These are phyloP conservation scores for Saccharomycopsis fermentans DNA, from an alignment of 805 yeast species.

Conservation along the genomic window DNA sequence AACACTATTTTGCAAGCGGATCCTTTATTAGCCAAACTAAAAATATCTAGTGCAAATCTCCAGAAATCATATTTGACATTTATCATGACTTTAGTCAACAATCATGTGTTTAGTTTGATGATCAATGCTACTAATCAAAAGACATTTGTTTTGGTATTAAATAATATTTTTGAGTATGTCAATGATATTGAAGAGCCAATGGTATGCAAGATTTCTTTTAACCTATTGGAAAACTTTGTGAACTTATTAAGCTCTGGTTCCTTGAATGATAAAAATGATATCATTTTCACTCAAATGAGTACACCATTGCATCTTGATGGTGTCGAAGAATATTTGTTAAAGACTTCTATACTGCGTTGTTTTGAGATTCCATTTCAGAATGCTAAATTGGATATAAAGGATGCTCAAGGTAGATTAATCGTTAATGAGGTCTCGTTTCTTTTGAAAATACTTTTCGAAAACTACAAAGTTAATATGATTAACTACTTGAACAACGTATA, in stretches of 20 bases:
- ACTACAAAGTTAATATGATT: conserved; percentile 37
- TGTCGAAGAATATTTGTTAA: conserved; percentile 58
- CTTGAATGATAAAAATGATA: conserved; percentile 53
- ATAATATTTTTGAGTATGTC: conserved; percentile 55
- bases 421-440: conserved; percentile 66
- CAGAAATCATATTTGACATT: conserved; percentile 64
- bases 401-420: conserved; percentile 68
- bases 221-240: conserved; percentile 55
- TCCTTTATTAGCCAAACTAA: conserved; percentile 4
- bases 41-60: conserved; percentile 29
- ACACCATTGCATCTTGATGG: conserved; percentile 48
- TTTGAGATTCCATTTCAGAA: conserved; percentile 77
- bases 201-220: conserved; percentile 58
- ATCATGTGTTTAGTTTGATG: conserved; percentile 70
- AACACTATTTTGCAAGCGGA: conserved; percentile 3
- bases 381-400: conserved; percentile 53
- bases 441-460: conserved; percentile 50
- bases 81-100: conserved; percentile 59
- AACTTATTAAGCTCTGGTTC: conserved; percentile 58
- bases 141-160: conserved; percentile 49
- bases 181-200: conserved; percentile 53
- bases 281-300: conserved; percentile 34
- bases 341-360: conserved; percentile 53
- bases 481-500: conserved; percentile 43
- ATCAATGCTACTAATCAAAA: conserved; percentile 56